Conservation (phyloP, 176 grass and related monocot species). For the Eragrostis nindensis region DNA sequence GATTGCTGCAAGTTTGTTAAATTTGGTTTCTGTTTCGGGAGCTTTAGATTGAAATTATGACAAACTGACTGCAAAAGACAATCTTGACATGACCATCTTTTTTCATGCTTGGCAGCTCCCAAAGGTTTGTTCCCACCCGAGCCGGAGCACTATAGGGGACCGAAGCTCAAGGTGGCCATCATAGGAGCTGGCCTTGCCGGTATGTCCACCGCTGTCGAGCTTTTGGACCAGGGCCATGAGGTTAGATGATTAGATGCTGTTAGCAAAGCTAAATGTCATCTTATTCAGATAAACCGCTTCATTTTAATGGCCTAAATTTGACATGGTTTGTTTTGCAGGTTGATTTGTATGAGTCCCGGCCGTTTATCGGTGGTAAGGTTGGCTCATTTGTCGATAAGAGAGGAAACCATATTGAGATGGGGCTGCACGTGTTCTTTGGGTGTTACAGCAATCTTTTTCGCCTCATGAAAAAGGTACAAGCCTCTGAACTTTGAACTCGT, state of each 20-base stretch:
- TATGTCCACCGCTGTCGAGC: slow-evolving; percentile 96
- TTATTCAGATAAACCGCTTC: slow-evolving; percentile 1
- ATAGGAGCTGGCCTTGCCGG: slow-evolving; percentile 86
- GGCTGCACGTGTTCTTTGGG: slow-evolving; percentile 93
- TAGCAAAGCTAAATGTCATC: neutral
- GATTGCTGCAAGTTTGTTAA: neutral
- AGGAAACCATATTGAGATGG: slow-evolving; percentile 99
- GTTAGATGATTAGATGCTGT: slow-evolving; percentile 42
- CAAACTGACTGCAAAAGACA: neutral
- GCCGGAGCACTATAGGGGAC: slow-evolving; percentile 76
- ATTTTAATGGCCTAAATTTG: neutral
- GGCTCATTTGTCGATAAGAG: slow-evolving; percentile 87
- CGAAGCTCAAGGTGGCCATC: slow-evolving; percentile 95
- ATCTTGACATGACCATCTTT: slow-evolving; percentile 2
- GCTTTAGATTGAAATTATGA: slow-evolving; percentile 26
- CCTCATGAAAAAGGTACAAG: slow-evolving; percentile 87
- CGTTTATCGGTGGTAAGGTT: slow-evolving; percentile 92
- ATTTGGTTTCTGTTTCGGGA: neutral
- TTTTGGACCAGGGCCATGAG: slow-evolving; percentile 97
- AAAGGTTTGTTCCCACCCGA: slow-evolving; percentile 90
- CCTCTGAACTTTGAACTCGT: neutral
- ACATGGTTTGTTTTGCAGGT: slow-evolving; percentile 59
- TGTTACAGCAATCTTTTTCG: slow-evolving; percentile 99
- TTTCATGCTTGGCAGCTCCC: slow-evolving; percentile 55
- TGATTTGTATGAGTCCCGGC: slow-evolving; percentile 85